Evolutionary conservation across 2,329 filamentous ascomycete species (phyloP), one percentile per base, ranked within the genome.

Genomic region (Bipolaris cookei): DNA sequence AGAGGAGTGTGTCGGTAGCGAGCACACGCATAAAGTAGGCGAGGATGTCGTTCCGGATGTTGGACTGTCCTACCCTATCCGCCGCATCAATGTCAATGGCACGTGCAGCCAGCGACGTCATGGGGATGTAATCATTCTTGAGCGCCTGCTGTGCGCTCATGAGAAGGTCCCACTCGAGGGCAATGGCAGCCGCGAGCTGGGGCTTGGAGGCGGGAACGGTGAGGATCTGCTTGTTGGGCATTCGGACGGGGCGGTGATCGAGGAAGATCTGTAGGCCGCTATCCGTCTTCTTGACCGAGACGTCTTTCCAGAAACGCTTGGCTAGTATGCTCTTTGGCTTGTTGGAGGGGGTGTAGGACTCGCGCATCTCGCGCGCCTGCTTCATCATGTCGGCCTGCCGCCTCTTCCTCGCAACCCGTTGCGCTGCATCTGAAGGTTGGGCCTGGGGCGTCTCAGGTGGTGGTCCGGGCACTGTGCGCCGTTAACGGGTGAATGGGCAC

Each of bases 111-210:
- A 97, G 85, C 45, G 91, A 92, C 2, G 93, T 98, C 62, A 99
- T 81, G 13, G 95, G 95, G 64, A 97, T 94, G 45, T 96, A 86
- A 78, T 98, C 92, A 57, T 90, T 86, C 75, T 89, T 91, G 37
- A 93, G 84, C 0, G 92, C 91, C 77, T 98, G 91, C 72, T 93
- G 89, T 2, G 90, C 87, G 13, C 90, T 90, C 21, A 88, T 84
- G 59, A 99, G 84, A 46, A 89, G 82, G 74, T 97, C 93, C 95
- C 95, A 99, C 81, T 99, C 95, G 42, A 96, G 80, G 3, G 94
- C 95, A 61, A 99, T 88, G 54, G 91, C 91, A 42, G 88, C 84
- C 21, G 94, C 94, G 37, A 98, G 88, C 69, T 92, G 85, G 30
- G 87, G 88, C 79, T 97, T 98, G 54, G 83, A 84, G 1, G 80